Percentiles rank a stretch among this genome's conserved stretches.
Conservation (phyloP, 306 rosid species). For the Lithocarpus polystachyus region DNA sequence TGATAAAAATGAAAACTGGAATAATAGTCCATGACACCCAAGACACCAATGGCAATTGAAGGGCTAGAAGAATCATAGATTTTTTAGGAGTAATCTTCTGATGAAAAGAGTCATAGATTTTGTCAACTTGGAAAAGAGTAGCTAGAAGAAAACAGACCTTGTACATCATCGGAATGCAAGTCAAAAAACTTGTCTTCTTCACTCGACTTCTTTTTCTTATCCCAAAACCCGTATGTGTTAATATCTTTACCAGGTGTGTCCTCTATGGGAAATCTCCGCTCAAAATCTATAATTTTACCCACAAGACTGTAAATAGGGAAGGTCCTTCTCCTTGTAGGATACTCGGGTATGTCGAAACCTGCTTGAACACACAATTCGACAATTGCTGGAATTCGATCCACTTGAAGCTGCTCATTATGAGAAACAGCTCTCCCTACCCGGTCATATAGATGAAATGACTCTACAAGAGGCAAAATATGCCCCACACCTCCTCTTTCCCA, state of each 20-base stretch:
- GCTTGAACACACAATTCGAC: conserved; percentile 73
- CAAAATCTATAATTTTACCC: conserved; percentile 67
- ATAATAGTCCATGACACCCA: not conserved
- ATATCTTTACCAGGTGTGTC: conserved; percentile 41
- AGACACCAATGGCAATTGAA: not conserved
- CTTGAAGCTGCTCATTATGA: conserved; percentile 59
- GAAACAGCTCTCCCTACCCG: conserved; percentile 68
- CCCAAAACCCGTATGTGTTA: conserved; percentile 49
- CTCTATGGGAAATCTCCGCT: conserved; percentile 53
- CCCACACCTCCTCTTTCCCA: conserved; percentile 60
- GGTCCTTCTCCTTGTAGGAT: conserved; percentile 64
- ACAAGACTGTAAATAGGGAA: conserved; percentile 58
- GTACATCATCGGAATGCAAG: conserved; percentile 36
- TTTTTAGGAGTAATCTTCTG: not conserved
- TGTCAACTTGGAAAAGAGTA: not conserved
- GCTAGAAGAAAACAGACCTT: conserved; percentile 35
- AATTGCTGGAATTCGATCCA: conserved; percentile 65
- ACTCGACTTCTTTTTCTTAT: conserved; percentile 23
- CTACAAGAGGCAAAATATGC: conserved; percentile 51
- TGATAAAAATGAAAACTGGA: not conserved
- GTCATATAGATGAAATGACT: conserved; percentile 69
- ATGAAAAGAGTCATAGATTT: not conserved
- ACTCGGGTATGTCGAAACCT: conserved; percentile 58
- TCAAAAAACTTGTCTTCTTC: conserved; percentile 21
- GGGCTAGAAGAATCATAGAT: no score